Evolutionary conservation across 129 eudicot species (phyloP).

Genomic region (Flaveria bidentis): DNA sequence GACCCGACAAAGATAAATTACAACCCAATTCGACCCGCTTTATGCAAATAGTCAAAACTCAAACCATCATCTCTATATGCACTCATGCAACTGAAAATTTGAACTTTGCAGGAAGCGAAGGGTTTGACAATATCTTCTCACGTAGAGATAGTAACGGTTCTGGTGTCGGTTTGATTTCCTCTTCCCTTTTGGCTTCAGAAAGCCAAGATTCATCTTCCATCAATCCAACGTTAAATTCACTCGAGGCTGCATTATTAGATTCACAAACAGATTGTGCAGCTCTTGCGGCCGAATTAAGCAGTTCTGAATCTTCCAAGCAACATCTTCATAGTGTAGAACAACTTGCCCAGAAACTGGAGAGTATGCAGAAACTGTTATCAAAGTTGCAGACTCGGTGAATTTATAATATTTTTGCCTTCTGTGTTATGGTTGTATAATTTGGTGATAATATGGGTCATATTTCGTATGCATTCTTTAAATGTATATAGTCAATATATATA

Average conservation of each 20-base stretch:
- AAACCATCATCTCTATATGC: background rate
- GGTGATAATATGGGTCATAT: slow-evolving; percentile 23
- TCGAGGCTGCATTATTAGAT: slow-evolving; percentile 60
- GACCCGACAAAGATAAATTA: background rate
- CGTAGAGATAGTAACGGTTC: slow-evolving; percentile 35
- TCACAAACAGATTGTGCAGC: slow-evolving; percentile 64
- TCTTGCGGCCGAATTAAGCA: slow-evolving; percentile 42
- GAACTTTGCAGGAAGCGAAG: slow-evolving; percentile 70
- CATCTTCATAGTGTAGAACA: slow-evolving; percentile 53
- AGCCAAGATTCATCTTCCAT: slow-evolving; percentile 22
- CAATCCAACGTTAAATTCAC: slow-evolving; percentile 57
- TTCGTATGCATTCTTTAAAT: slow-evolving; percentile 42
- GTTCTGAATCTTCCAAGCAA: slow-evolving; percentile 43
- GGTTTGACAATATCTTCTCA: slow-evolving; percentile 66
- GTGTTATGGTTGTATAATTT: slow-evolving; percentile 23
- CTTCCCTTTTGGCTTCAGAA: slow-evolving; percentile 31
- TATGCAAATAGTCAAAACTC: background rate
- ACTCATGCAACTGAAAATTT: slow-evolving; percentile 30
- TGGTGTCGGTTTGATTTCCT: slow-evolving; percentile 38
- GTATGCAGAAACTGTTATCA: slow-evolving; percentile 62
- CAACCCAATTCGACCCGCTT: background rate
- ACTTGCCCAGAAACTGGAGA: slow-evolving; percentile 62
- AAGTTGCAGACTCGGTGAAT: slow-evolving; percentile 45
- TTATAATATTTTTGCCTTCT: slow-evolving; percentile 10
- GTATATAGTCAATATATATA: slow-evolving; percentile 42